Percentiles rank a stretch among this genome's conserved stretches.
Evolutionary conservation across 176 grass and related monocot genomes (phyloP).

Genomic region (Bromus sterilis): DNA sequence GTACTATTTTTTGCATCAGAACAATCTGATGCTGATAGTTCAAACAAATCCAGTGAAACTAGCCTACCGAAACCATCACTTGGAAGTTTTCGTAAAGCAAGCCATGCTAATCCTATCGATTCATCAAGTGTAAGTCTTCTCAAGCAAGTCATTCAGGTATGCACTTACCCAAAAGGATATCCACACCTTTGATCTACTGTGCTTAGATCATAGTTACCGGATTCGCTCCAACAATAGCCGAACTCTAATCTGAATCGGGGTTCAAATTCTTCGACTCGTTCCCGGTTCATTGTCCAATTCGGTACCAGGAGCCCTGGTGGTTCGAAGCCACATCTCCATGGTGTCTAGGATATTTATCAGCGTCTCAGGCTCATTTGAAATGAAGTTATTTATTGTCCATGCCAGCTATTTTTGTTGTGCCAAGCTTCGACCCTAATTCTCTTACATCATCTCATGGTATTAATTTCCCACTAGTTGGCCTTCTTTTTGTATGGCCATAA

Average conservation of each 20-base stretch:
- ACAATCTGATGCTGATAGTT: constrained; percentile 16
- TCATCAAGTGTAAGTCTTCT: constrained; percentile 28
- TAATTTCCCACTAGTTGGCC: background rate
- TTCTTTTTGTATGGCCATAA: background rate
- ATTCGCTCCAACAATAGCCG: too few relatives aligned
- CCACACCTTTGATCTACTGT: background rate
- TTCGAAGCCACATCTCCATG: too few relatives aligned
- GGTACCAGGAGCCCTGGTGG: too few relatives aligned
- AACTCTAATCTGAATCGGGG: too few relatives aligned
- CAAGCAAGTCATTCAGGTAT: constrained; percentile 26
- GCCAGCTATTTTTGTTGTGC: background rate
- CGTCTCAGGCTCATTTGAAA: background rate
- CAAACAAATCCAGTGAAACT: constrained; percentile 18
- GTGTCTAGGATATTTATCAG: too few relatives aligned
- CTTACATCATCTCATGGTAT: background rate
- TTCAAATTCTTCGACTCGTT: too few relatives aligned
- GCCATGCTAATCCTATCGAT: constrained; percentile 6
- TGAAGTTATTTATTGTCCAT: background rate
- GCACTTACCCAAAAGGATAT: background rate
- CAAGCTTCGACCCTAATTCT: background rate
- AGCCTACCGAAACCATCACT: constrained; percentile 3
- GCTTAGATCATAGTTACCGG: background rate
- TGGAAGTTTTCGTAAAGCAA: background rate
- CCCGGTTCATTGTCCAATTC: too few relatives aligned
- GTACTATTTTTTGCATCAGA: constrained; percentile 8